Base-by-base conservation (phyloP, 2,329 filamentous ascomycete species). In the Madurella mycetomatis region DNA sequence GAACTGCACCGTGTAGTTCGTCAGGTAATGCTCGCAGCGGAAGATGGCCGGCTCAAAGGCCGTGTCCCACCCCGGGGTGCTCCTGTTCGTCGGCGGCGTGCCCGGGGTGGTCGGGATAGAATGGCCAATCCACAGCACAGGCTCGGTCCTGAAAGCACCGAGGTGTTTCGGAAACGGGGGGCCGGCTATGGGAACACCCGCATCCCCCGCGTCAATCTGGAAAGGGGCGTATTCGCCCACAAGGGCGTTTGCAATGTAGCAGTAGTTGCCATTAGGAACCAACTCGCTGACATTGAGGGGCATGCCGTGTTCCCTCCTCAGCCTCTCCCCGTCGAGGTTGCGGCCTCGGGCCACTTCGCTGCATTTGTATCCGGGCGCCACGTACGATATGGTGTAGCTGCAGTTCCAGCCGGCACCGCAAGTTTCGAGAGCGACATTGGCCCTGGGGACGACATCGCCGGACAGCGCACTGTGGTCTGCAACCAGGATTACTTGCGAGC, bases 321-420 rank as follows among this genome's bases (percentile, higher is more conserved):
- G 56, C 7, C 51, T 61, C 0, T 44, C 39, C n/a, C 66, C 54
- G 25, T 62, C 57, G 0, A 68, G 65, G 9, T 61, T 63, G 1
- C 64, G 59, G 7, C 67, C 68, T 31, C 62, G 67, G 5, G 67
- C 67, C 4, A 69, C 25, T 46, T 71, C 64, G 1, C 61, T 56
- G 58, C 73, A 75, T 51, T 72, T 69, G 62, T 74, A 74, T 1
- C 70, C 72, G 0, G 73, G 72, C 1, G 62, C 73, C 11, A 61
- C 62, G 45, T 74, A 74, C 2, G 66, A 61, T 46, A 73, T 60
- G 1, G 54, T 62, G 56, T 70, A 74, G 4, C 67, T 69, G 57
- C 72, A 75, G 47, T 75, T 73, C 66, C 68, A 74, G 5, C 71
- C 69, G 0, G 56, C 45, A 15, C 69, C 67, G 49, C 71, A 72